Evolutionary conservation across 2,329 filamentous ascomycete species (phyloP).

Genomic region (Clonostachys byssicola): DNA sequence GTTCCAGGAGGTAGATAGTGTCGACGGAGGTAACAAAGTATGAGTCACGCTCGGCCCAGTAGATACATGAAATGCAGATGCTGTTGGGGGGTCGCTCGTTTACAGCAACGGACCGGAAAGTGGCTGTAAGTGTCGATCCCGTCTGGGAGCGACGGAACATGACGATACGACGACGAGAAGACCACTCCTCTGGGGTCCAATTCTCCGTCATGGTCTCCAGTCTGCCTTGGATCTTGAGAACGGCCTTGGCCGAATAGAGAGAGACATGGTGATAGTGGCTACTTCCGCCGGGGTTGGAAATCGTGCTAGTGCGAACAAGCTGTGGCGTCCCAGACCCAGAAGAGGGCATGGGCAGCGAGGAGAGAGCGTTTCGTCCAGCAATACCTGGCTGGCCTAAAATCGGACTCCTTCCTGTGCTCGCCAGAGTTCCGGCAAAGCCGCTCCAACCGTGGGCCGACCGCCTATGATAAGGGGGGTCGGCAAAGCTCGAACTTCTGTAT

Average conservation of each 20-base stretch:
- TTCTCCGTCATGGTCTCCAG: conserved; percentile 77
- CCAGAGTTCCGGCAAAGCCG: conserved; percentile 34
- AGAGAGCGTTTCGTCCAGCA: conserved; percentile 20
- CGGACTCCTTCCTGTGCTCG: conserved; percentile 35
- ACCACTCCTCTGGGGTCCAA: conserved; percentile 81
- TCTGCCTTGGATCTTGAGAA: conserved; percentile 81
- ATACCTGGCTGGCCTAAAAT: conserved; percentile 36
- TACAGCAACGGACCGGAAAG: conserved; percentile 73
- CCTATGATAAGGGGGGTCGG: conserved; percentile 41
- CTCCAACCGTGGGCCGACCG: conserved; percentile 31
- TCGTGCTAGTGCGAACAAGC: conserved; percentile 53
- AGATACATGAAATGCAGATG: conserved; percentile 96
- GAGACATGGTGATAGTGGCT: conserved; percentile 71
- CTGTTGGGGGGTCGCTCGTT: conserved; percentile 79
- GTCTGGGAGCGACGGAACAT: conserved; percentile 80
- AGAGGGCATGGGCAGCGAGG: too few relatives aligned
- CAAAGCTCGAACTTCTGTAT: conserved; percentile 48
- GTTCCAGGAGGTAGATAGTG: conserved; percentile 91
- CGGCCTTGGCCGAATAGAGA: conserved; percentile 79
- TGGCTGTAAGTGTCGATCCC: conserved; percentile 76
- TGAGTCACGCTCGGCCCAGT: conserved; percentile 87
- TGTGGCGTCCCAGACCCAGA: conserved; percentile 27
- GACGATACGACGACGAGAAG: conserved; percentile 77
- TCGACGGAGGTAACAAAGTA: conserved; percentile 96
- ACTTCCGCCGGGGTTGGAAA: conserved; percentile 28